Base-by-base conservation (phyloP, 305 asterid genomes). In the Nicotiana rustica region DNA sequence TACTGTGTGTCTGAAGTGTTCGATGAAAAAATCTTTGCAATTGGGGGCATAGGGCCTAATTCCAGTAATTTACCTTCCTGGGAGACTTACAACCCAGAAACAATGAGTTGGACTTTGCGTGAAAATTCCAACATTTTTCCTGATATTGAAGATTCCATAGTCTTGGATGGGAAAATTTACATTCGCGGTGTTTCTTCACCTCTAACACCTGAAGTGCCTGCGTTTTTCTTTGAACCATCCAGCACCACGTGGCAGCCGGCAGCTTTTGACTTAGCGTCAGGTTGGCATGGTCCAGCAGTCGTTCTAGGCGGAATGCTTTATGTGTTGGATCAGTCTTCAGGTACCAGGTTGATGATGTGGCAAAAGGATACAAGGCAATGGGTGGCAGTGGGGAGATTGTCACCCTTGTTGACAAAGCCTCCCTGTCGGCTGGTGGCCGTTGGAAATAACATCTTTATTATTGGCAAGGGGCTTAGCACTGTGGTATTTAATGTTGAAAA, bases 281-380 rank as follows among this genome's bases (percentile, higher is more conserved):
- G 94, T n/a, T 95, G 99, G 99, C 87, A 82, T 10, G 97, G 99
- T 12, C 97, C 96, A 15, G 92, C 94, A 47, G 90, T 89, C 5
- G 94, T 91, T 49, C 83, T 92, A 68, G 92, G 86, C 12, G 91
- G 86, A 14, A 81, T 83, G 56, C 83, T 95, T n/a, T 93, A 88
- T 65, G 95, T 91, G 77, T 67, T 95, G 90, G 93, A 92, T 84
- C 96, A 90, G 82, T 88, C 88, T 67, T 91, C 92, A 3, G 94
- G 97, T 69, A 82, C 91, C 64, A 91, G 89, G 84, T 65, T 95
- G 91, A 90, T 89, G 93, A 89, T 80, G 93, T 93, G 98, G 99
- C 83, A 83, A 81, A 86, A 84, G 83, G 95, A 87, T 33, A 81
- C 12, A 3, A 82, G 91, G 65, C 90, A 88, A 47, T 92, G 98